Conservation (phyloP, 2,329 filamentous ascomycete species). For the Calonectria pauciramosa region DNA sequence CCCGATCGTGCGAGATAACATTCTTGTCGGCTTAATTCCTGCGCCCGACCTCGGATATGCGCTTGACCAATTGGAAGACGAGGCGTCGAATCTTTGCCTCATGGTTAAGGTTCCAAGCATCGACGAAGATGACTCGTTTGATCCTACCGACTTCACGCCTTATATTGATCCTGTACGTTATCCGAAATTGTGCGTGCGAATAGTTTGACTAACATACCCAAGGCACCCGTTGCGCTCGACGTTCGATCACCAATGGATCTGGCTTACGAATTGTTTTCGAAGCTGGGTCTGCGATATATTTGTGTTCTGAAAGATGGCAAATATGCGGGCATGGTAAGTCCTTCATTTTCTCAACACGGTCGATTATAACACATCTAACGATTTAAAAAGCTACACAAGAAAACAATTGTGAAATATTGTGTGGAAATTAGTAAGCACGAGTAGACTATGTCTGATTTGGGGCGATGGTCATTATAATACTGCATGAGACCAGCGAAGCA, state of each 20-base stretch:
- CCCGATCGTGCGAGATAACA: conserved; percentile 83
- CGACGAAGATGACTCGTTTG: conserved; percentile 73
- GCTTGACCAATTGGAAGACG: conserved; percentile 85
- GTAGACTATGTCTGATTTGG: conserved; percentile 14
- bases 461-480: background rate
- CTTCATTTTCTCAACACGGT: background rate
- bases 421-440: conserved; percentile 53
- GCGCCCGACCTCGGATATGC: conserved; percentile 95
- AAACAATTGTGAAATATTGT: conserved; percentile 79
- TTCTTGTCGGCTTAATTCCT: conserved; percentile 91
- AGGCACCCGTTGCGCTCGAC: conserved; percentile 89
- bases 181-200: background rate
- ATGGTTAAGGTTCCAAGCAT: conserved; percentile 80
- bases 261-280: conserved; percentile 96
- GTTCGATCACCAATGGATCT: conserved; percentile 92
- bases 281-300: conserved; percentile 91
- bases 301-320: conserved; percentile 88
- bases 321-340: conserved; percentile 87
- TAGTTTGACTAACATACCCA: conserved; percentile 29
- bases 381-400: conserved; percentile 82
- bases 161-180: conserved; percentile 86
- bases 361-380: conserved; percentile 26
- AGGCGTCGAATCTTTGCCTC: conserved; percentile 80
- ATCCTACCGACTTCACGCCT: conserved; percentile 87
- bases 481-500: background rate